Evolutionary conservation across 2,329 filamentous ascomycete species (phyloP).

Genomic region (Epichloe sibirici): DNA sequence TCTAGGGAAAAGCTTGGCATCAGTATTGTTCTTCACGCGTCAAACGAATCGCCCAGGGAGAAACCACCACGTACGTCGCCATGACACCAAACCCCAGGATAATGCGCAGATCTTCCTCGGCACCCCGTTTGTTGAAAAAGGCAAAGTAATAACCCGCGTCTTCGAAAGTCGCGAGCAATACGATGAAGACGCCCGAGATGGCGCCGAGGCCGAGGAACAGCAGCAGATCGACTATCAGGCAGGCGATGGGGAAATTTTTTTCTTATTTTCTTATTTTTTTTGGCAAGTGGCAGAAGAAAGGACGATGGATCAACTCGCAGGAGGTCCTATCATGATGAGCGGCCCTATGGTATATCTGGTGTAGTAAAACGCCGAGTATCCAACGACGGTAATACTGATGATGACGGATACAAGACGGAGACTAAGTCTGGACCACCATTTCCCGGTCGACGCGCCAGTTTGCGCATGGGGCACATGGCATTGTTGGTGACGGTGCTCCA

Average conservation of each 20-base stretch:
- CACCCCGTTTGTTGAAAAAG: neutral
- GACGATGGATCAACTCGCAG: neutral
- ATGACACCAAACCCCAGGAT: neutral
- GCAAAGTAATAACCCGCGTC: neutral
- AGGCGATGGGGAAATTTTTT: neutral
- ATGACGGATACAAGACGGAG: neutral
- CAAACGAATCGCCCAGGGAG: too few species aligned
- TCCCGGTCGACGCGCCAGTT: neutral
- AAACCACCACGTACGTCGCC: neutral
- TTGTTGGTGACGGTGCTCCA: neutral
- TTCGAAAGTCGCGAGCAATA: neutral
- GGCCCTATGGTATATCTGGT: neutral
- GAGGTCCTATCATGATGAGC: neutral
- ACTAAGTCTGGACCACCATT: neutral
- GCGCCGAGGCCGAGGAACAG: neutral
- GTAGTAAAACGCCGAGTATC: neutral
- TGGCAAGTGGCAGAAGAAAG: too few species aligned
- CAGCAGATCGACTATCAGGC: neutral
- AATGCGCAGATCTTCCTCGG: neutral
- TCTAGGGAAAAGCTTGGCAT: neutral
- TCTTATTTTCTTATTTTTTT: neutral
- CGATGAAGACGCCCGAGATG: neutral
- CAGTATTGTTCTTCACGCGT: too few species aligned
- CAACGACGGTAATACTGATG: neutral
- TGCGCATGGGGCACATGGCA: neutral